Conservation (phyloP, 1,284 basidiomycete species). For the Microstroma glucosiphilum region DNA sequence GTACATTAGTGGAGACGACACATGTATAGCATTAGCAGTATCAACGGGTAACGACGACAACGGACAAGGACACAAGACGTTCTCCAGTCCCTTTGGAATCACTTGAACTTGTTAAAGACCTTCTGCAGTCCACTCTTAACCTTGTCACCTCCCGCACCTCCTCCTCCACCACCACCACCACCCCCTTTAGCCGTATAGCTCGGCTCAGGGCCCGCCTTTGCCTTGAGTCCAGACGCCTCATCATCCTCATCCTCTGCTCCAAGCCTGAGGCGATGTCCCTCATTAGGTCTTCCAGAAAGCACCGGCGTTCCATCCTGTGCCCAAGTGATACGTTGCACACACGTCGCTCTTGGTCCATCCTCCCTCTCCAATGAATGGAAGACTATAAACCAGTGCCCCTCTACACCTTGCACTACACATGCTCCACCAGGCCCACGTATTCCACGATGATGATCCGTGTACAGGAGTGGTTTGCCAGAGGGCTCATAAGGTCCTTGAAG, state of each 20-base stretch:
- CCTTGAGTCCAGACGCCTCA: slow-evolving; percentile 4
- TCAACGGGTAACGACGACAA: not conserved
- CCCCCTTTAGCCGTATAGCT: not conserved
- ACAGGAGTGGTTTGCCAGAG: slow-evolving; percentile 20
- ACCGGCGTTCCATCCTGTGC: slow-evolving; percentile 21
- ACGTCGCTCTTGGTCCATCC: slow-evolving; percentile 28
- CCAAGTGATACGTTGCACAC: slow-evolving; percentile 29
- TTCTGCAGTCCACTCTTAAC: slow-evolving; percentile 5
- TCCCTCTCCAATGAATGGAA: slow-evolving; percentile 30
- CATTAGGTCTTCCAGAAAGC: slow-evolving; percentile 28
- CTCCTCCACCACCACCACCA: not conserved
- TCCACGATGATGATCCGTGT: slow-evolving; percentile 23
- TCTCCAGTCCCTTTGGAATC: not conserved
- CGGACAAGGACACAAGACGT: not conserved
- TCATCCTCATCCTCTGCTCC: slow-evolving; percentile 35
- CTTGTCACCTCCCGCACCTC: not conserved
- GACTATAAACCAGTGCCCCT: slow-evolving; percentile 31
- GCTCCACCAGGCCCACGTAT: slow-evolving; percentile 34
- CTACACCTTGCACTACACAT: slow-evolving; percentile 25
- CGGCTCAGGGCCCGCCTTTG: not conserved
- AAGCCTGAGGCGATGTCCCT: slow-evolving; percentile 26
- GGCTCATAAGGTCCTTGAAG: slow-evolving; percentile 31
- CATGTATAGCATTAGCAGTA: too few species aligned
- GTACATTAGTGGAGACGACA: too few species aligned
- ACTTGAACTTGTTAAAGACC: not conserved